These are phyloP conservation scores for Boletus pseudo-olivaceus DNA, from an alignment of 768 basidiomycete genomes.

Conservation along the genomic window DNA sequence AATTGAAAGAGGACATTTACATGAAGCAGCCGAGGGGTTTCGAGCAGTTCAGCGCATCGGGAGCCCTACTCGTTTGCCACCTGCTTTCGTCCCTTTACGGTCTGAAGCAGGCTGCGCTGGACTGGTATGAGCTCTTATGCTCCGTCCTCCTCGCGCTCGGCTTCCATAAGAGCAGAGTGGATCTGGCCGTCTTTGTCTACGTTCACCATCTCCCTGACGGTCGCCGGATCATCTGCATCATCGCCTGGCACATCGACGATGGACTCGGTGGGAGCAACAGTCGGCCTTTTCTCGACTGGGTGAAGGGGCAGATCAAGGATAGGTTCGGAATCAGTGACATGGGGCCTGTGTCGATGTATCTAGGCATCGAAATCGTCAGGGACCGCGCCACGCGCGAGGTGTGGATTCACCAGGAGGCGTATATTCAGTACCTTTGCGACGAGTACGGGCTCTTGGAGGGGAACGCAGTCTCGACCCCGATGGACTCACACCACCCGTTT, in stretches of 20 bases:
- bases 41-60: neutral
- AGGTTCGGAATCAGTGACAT: neutral
- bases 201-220: neutral
- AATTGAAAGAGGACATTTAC: neutral
- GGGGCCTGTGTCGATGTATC: neutral
- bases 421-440: neutral
- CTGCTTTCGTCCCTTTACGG: neutral
- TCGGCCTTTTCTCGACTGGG: neutral
- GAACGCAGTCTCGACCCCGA: neutral
- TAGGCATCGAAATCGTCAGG: neutral
- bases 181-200: neutral
- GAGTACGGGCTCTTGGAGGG: neutral
- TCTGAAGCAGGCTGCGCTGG: neutral
- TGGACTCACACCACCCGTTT: neutral
- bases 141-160: neutral
- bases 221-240: neutral
- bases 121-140: neutral
- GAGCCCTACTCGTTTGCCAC: neutral
- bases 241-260: constrained; percentile 11
- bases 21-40: neutral
- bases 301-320: neutral
- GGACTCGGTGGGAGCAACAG: neutral
- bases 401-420: neutral
- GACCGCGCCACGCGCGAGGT: neutral
- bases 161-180: neutral